A percentile compares a stretch with the other conserved stretches of the same genome.
Evolutionary conservation across 208 protist species (phyloP).

Genomic region (Herpetomonas tarakana): DNA sequence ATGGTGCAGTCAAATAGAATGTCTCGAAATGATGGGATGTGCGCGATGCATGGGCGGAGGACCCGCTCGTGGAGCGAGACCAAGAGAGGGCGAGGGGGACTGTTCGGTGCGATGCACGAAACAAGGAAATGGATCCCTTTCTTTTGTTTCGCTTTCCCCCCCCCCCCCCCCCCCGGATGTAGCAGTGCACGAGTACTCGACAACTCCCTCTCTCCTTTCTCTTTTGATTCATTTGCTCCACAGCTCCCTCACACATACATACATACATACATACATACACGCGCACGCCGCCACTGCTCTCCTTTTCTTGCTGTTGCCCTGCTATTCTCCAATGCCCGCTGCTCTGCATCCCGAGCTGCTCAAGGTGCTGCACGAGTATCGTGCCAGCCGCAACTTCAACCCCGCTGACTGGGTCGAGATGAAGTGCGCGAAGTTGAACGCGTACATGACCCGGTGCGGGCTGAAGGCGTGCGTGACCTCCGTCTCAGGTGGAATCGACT

Average conservation of each 20-base stretch:
- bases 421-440: constrained; percentile 89
- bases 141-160: too few species aligned
- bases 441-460: constrained; percentile 86
- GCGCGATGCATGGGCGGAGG: too few species aligned
- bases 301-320: not conserved
- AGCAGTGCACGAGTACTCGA: too few species aligned
- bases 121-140: too few species aligned
- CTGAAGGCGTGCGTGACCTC: constrained; percentile 89
- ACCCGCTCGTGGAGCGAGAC: too few species aligned
- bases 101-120: too few species aligned
- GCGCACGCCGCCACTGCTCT: too few species aligned
- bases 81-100: too few species aligned
- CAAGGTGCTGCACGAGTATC: constrained; percentile 57
- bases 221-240: not conserved
- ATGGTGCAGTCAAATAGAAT: too few species aligned
- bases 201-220: constrained; percentile 7
- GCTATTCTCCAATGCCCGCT: constrained; percentile 33
- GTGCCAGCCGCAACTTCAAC: constrained; percentile 74
- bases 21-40: too few species aligned
- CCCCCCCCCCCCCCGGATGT: too few species aligned
- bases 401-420: constrained; percentile 73
- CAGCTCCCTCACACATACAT: not conserved
- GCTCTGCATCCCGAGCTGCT: constrained; percentile 68
- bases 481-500: constrained; percentile 94
- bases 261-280: not conserved